Base-by-base conservation (phyloP, 2,329 filamentous ascomycete genomes). In the Colletotrichum lindemuthianum region DNA sequence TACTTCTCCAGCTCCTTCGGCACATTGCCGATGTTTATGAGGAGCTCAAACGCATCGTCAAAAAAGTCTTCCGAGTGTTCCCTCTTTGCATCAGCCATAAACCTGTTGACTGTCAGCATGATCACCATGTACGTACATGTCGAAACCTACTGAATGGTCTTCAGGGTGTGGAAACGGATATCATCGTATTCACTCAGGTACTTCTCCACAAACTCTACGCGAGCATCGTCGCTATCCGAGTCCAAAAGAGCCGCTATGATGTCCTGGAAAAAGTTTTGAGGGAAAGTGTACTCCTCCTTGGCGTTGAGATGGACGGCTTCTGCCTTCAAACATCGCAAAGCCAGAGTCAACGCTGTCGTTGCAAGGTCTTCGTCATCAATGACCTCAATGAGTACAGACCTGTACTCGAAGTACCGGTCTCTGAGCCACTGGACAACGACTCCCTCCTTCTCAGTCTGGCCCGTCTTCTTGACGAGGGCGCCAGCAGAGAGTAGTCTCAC, bases 251-350 rank as follows among this genome's bases (percentile, higher is more conserved):
- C 81, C 41, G 81, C 77, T 10, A 97, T 78, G 36, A 96, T 84
- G 10, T 86, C 82, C 44, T 82, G 81, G 58, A 97, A 86, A 45
- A 91, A 87, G 1, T 81, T 79, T 24, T 85, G 86, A 3, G 91
- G 90, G 78, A 96, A 96, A 12, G 81, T 86, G 71, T 89, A 87
- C 49, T 90, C 87, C 7, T 87, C 85, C 32, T 85, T 85, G 60
- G 85, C 85, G 59, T 83, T 84, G 40, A 88, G 74, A 71, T 87
- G 80, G 67, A 87, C 86, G 15, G 86, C 89, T 73, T 97, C 92
- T 54, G 91, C 90, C 80, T 96, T 96, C 69, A 97, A 80, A 51
- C 96, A 77, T 59, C 91, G 89, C 93, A 97, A 96, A 60, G 89
- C 85, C 52, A 97, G 80, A 1, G 90, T 92, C 70, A 98, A 78